These are phyloP conservation scores for Adansonia gregorii DNA, from an alignment of 441 rosid genomes.

Conservation along the genomic window DNA sequence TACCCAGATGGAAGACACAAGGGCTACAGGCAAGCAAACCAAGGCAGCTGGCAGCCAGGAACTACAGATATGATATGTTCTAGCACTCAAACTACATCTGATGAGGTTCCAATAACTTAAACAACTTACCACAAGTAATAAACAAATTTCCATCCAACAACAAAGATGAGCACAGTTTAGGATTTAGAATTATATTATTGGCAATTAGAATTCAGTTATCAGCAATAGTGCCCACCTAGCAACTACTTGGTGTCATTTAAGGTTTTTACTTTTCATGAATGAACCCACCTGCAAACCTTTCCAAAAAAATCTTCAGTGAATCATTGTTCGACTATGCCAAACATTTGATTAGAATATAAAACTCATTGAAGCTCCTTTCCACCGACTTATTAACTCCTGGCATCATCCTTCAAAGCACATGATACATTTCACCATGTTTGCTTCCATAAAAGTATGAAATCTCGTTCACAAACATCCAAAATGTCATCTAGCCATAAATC, in stretches of 20 bases:
- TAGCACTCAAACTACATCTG: not conserved
- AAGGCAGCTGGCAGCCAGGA: conserved; percentile 8
- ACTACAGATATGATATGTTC: not conserved
- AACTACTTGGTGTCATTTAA: not conserved
- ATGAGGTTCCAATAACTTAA: not conserved
- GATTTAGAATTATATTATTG: not conserved
- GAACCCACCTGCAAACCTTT: not conserved
- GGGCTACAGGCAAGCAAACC: not conserved
- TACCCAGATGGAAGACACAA: conserved; percentile 5
- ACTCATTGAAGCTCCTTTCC: not conserved
- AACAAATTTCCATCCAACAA: conserved; percentile 7
- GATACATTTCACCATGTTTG: not conserved
- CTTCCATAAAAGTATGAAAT: not conserved
- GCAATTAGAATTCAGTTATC: not conserved
- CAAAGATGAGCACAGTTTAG: not conserved
- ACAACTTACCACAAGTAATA: not conserved
- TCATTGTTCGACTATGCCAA: not conserved
- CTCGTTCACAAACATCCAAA: conserved; percentile 6
- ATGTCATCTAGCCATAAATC: conserved; percentile 9
- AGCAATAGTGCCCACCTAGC: not conserved
- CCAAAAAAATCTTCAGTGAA: not conserved
- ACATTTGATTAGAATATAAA: not conserved
- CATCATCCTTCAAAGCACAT: not conserved
- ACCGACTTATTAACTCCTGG: not conserved
- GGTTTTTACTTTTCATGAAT: not conserved